Conservation (phyloP, 257 asterid species). For the Petunia secreta region DNA sequence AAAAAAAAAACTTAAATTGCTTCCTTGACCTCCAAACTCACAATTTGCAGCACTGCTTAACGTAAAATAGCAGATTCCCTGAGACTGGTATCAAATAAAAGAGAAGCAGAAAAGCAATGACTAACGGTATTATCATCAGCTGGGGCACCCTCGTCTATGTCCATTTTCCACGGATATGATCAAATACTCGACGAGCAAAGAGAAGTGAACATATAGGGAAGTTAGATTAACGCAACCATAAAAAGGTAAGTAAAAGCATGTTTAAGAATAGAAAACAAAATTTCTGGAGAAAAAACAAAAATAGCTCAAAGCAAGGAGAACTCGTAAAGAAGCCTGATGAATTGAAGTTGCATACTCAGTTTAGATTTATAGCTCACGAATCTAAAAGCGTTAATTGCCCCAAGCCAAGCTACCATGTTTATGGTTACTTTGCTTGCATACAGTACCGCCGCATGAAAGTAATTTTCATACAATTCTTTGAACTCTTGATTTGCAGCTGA, state of each 20-base stretch:
- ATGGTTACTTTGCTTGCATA: background rate
- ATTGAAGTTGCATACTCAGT: background rate
- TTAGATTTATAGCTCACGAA: background rate
- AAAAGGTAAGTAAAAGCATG: background rate
- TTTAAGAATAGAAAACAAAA: background rate
- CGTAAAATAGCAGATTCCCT: background rate
- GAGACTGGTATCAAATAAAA: background rate
- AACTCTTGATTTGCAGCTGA: constrained; percentile 6
- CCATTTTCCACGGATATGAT: background rate
- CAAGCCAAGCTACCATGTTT: background rate
- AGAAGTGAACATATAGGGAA: constrained; percentile 7
- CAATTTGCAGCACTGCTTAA: background rate
- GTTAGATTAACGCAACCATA: background rate
- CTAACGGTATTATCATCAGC: background rate
- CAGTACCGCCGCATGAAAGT: background rate
- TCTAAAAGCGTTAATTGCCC: background rate
- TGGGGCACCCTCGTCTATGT: background rate
- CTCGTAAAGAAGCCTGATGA: background rate
- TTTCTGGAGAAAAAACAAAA: background rate
- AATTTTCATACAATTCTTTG: background rate
- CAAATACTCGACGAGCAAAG: background rate
- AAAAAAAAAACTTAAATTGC: too few relatives aligned
- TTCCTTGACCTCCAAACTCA: background rate
- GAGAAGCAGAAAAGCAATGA: background rate
- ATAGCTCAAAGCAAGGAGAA: background rate